Evolutionary conservation across 2,329 filamentous ascomycete species (phyloP).

Genomic region (Ophiostoma piceae): DNA sequence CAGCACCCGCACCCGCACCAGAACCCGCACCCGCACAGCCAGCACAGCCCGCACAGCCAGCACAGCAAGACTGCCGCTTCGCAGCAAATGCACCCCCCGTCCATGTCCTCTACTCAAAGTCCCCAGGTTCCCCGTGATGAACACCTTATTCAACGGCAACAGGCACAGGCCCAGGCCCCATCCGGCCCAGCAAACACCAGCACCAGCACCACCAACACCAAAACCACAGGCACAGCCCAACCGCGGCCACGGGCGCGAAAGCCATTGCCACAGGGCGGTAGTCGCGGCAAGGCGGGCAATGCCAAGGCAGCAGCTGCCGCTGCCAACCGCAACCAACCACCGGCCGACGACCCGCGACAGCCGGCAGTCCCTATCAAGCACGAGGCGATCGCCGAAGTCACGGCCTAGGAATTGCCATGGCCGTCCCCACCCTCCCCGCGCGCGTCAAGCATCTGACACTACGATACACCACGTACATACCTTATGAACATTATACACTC

Average conservation of each 20-base stretch:
- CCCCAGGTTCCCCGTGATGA: background rate
- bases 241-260: constrained; percentile 1
- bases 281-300: background rate
- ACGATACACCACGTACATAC: background rate
- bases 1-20: constrained; percentile 42
- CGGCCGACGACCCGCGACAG: background rate
- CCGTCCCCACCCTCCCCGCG: too few species aligned
- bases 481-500: background rate
- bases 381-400: background rate
- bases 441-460: background rate
- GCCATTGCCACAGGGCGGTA: constrained; percentile 14
- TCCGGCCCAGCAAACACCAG: background rate
- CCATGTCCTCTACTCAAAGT: background rate
- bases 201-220: background rate
- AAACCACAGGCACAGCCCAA: background rate
- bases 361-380: background rate
- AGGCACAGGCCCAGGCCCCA: constrained; percentile 18
- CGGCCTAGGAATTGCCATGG: background rate
- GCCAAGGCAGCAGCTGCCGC: background rate
- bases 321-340: background rate
- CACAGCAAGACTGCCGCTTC: background rate
- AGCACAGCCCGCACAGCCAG: too few species aligned
- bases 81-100: background rate
- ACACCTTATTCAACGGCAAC: constrained; percentile 23
- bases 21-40: constrained; percentile 43